Evolutionary conservation across 2,329 filamentous ascomycete genomes (phyloP).

Genomic region (Coniella lustricola): DNA sequence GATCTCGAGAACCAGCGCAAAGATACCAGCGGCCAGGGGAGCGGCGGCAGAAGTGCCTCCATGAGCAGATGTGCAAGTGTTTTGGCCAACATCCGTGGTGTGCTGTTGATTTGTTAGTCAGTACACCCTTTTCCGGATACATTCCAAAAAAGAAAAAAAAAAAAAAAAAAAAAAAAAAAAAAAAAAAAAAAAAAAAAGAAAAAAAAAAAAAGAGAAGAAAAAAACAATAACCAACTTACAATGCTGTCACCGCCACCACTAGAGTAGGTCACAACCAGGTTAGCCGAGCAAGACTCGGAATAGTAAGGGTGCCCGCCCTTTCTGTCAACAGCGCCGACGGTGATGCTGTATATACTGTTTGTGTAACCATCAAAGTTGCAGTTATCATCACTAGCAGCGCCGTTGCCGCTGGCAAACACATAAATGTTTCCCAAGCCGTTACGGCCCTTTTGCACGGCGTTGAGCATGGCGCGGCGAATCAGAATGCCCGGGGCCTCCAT

Average conservation of each 20-base stretch:
- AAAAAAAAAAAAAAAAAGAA: too few species aligned
- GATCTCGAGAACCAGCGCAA: constrained; percentile 77
- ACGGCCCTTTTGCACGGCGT: constrained; percentile 83
- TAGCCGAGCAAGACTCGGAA: constrained; percentile 91
- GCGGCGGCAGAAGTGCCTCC: constrained; percentile 95
- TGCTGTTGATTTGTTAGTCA: constrained; percentile 47
- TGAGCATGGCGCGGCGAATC: constrained; percentile 84
- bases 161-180: too few species aligned
- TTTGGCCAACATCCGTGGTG: constrained; percentile 86
- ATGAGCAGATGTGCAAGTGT: constrained; percentile 73
- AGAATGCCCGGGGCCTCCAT: constrained; percentile 92
- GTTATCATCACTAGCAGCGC: constrained; percentile 80
- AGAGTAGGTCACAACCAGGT: constrained; percentile 93
- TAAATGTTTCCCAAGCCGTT: constrained; percentile 81
- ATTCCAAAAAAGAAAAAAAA: too few species aligned
- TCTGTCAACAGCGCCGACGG: constrained; percentile 85
- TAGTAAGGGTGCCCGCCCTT: constrained; percentile 89
- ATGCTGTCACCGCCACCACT: constrained; percentile 85
- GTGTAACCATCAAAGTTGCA: constrained; percentile 99
- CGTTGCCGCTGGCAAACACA: constrained; percentile 95
- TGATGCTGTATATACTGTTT: constrained; percentile 98
- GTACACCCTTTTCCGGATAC: too few species aligned
- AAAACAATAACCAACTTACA: too few species aligned
- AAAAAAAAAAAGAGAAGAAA: too few species aligned
- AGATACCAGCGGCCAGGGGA: constrained; percentile 84